phyloP scores from a whole-genome alignment of 2,329 filamentous ascomycete genomes.

The Xylariaceae sp. region DNA sequence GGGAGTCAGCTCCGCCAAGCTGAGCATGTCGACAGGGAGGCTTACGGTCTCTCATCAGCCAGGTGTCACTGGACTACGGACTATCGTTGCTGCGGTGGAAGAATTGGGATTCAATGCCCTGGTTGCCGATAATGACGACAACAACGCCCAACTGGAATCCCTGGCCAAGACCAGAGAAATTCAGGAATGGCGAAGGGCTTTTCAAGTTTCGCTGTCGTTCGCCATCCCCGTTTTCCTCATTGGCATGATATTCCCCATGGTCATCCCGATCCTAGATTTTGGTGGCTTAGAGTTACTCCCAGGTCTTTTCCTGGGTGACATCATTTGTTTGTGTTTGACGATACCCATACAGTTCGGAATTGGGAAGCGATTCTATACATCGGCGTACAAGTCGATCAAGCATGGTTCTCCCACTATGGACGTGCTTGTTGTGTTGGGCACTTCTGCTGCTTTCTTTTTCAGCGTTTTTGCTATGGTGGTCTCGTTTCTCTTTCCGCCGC shows the following conservation, averaged over 20 bases:
- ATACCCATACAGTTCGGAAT: constrained; percentile 96
- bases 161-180: constrained; percentile 96
- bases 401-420: constrained; percentile 97
- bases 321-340: constrained; percentile 78
- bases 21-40: constrained; percentile 70
- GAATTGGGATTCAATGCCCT: constrained; percentile 82
- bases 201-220: constrained; percentile 72
- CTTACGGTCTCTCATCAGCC: constrained; percentile 72
- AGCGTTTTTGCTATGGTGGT: constrained; percentile 84
- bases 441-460: constrained; percentile 94
- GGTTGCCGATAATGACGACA: constrained; percentile 87
- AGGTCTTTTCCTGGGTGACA: constrained; percentile 83
- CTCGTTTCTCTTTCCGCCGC: constrained; percentile 69
- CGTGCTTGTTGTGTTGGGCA: constrained; percentile 88
- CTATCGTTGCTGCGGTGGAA: constrained; percentile 79
- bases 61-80: constrained; percentile 69
- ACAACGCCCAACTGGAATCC: constrained; percentile 93
- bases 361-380: constrained; percentile 87
- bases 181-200: constrained; percentile 82
- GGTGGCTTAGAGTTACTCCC: constrained; percentile 62
- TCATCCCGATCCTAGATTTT: constrained; percentile 69
- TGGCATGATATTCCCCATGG: constrained; percentile 93
- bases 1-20: constrained; percentile 69
- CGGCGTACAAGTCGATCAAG: constrained; percentile 88
- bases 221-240: constrained; percentile 87